Evolutionary conservation across 1,139 yeast species (phyloP).

Genomic region (Maudiozyma humilis): DNA sequence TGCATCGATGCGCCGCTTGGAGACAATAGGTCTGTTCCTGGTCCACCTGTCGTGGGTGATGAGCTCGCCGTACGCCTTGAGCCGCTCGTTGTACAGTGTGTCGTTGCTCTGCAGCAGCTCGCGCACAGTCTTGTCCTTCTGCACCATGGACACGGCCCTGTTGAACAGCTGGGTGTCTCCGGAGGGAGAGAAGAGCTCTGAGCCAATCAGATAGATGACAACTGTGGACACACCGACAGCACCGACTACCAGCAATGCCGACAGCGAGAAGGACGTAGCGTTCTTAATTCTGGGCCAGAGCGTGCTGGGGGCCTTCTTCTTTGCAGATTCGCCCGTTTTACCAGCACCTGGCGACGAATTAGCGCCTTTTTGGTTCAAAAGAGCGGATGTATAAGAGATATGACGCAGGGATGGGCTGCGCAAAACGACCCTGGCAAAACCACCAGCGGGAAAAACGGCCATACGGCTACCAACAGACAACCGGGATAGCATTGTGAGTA

Average conservation of each 20-base stretch:
- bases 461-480: background rate
- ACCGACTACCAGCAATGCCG: conserved; percentile 55
- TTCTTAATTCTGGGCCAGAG: conserved; percentile 39
- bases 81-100: conserved; percentile 41
- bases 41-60: conserved; percentile 68
- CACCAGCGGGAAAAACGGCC: background rate
- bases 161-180: conserved; percentile 89
- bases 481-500: background rate
- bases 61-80: conserved; percentile 78
- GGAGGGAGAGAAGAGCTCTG: conserved; percentile 77
- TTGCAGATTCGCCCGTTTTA: background rate
- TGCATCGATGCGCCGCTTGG: conserved; percentile 47
- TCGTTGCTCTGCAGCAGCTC: conserved; percentile 45
- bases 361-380: background rate
- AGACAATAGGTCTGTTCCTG: conserved; percentile 72
- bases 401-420: background rate
- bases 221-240: conserved; percentile 61
- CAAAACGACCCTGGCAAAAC: background rate
- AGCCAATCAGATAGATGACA: conserved; percentile 66
- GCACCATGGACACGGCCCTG: conserved; percentile 70
- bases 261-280: conserved; percentile 52
- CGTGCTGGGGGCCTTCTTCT: background rate
- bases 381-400: background rate
- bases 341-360: background rate
- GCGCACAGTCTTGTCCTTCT: conserved; percentile 56